Evolutionary conservation across 2,329 filamentous ascomycete genomes (phyloP), one percentile per base, ranked within the genome.

Genomic region (Sphaceloma murrayae): DNA sequence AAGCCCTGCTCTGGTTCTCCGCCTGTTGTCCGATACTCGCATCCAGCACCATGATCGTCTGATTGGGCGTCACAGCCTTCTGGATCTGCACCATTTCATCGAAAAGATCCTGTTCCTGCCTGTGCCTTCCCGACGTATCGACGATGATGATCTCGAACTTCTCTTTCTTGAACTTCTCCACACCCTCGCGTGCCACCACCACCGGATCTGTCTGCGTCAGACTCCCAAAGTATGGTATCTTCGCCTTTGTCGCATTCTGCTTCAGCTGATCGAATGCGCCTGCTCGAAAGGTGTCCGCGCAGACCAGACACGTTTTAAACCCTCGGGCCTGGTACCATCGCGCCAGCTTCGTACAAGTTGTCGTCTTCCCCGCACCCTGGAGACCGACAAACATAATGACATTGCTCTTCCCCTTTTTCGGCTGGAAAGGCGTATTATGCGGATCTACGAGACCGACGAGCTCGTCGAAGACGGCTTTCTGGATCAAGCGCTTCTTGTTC

Each of bases 301-400:
- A 98, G 24, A 98, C 91, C 46, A 98, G 70, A 53, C 89, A 94
- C 5, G 87, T 77, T 64, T 85, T 86, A 73, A 96, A 94, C 1
- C 91, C 91, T 50, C 91, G 74, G 7, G 85, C 86, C 63, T 94
- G 85, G 66, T 98, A 98, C 72, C 94, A 89, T 47, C 88, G 72
- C 13, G 91, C 91, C 51, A 98, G 73, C 67, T 98, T 98, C 30
- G 91, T 98, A 74, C 91, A 96, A 9, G 89, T 93, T 1, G 91
- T 98, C 17, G 91, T 98, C 67, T 98, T 98, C 63, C 91, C 91
- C 4, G 89, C 86, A 71, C 91, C 91, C 66, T 98, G 91, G 38
- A 98, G 73, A 67, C 91, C 91, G 51, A 98, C 91, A 62, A 98
- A 96, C 91, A 98, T 98, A 65, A 98, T 95, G 60, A 98, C 85